These are phyloP conservation scores for Solanum chacoense DNA, from an alignment of 305 asterid genomes.

Conservation along the genomic window DNA sequence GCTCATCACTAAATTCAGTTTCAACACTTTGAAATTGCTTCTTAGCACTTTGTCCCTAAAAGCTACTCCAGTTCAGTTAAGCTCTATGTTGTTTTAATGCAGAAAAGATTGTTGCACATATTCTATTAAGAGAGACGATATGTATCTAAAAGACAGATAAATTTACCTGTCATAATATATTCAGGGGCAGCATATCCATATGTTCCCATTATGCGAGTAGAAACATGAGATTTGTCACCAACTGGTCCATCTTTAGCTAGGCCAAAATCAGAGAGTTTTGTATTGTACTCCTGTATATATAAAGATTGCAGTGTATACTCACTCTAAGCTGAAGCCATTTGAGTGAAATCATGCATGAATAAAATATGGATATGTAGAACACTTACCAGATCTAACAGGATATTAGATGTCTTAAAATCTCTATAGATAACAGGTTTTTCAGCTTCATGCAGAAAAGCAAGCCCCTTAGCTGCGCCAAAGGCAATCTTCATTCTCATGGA, in stretches of 20 bases:
- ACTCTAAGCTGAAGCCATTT: neutral
- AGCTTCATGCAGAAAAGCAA: slow-evolving; percentile 82
- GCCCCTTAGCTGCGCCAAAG: slow-evolving; percentile 84
- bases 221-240: slow-evolving; percentile 94
- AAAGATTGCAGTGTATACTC: neutral
- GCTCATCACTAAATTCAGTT: neutral
- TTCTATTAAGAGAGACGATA: neutral
- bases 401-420: slow-evolving; percentile 88
- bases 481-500: slow-evolving; percentile 82
- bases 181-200: slow-evolving; percentile 94
- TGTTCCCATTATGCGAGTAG: slow-evolving; percentile 95
- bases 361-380: neutral
- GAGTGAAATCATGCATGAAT: neutral
- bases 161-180: slow-evolving; percentile 74
- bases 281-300: slow-evolving; percentile 65
- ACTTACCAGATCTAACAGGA: slow-evolving; percentile 63
- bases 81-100: neutral
- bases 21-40: neutral
- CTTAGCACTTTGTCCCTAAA: neutral
- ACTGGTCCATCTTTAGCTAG: slow-evolving; percentile 94
- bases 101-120: neutral
- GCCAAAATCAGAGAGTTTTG: slow-evolving; percentile 86
- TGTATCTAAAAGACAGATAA: neutral
- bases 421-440: slow-evolving; percentile 91
- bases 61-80: neutral